Base-by-base conservation (phyloP, 306 rosid species). In the Acacia melanoxylon region DNA sequence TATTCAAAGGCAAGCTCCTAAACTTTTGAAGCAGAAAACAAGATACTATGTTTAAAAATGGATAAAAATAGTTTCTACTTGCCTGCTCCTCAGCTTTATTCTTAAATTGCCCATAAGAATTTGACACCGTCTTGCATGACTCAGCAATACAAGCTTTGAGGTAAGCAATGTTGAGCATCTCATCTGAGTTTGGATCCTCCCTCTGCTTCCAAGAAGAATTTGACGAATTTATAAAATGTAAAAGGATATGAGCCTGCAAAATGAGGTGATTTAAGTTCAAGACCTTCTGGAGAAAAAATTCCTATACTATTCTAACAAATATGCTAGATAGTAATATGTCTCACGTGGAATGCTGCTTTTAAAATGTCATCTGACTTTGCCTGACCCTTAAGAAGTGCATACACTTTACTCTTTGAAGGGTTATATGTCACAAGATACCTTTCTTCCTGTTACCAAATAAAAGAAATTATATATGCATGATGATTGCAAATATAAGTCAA, bases 311-410 rank as follows among this genome's bases (percentile, higher is more conserved):
- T 65, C 63, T 65, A 69, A 80, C 17, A 75, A 81, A 56, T 29
- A 22, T 59, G 75, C 59, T 20, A 86, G 70, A 84, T 3, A 78
- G 78, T 40, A 45, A 77, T 75, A 48, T 84, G 80, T 86, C 98
- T 92, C 90, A 96, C 99, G 24, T 96, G 99, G 76, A 91, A 96
- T 75, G 98, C 97, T 17, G 99, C 99, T 86, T 93, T 96, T 68
- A 96, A 83, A 86, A 96, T 96, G 90, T 96, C 99, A 29, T 96
- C 99, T 12, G 99, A 87, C 92, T 90, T 93, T 0, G 99, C 99
- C 88, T 91, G 92, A 85, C 88, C 97, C 88, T 96, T 96, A 52
- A 93, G 93, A 85, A 96, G 91, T 48, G 98, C 99, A 84, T 96
- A 92, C 77, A 93, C 94, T 86, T 91, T 93, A 77, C 86, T 88